Evolutionary conservation across 2,329 filamentous ascomycete genomes (phyloP).

Genomic region (Claviceps citrina): DNA sequence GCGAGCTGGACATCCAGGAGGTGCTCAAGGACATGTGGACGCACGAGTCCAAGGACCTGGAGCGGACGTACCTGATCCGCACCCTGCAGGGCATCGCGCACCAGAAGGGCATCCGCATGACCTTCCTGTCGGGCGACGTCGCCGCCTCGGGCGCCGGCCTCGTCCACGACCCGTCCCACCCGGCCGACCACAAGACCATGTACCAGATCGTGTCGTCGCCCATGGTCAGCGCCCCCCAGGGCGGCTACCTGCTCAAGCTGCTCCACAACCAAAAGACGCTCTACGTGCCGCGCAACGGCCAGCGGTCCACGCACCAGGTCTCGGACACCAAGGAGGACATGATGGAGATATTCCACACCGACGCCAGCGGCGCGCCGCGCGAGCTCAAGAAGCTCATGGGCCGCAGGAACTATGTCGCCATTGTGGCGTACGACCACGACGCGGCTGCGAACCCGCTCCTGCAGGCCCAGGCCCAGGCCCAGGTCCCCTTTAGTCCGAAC

Average conservation of each 20-base stretch:
- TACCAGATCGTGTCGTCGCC: slow-evolving; percentile 92
- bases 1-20: slow-evolving; percentile 86
- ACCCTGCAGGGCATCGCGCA: slow-evolving; percentile 90
- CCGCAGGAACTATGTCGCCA: slow-evolving; percentile 77
- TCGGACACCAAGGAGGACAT: slow-evolving; percentile 98
- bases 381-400: slow-evolving; percentile 91
- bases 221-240: slow-evolving; percentile 77
- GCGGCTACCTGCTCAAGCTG: slow-evolving; percentile 76
- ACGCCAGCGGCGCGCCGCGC: slow-evolving; percentile 67
- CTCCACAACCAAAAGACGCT: slow-evolving; percentile 90
- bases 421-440: slow-evolving; percentile 89
- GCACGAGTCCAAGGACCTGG: slow-evolving; percentile 92
- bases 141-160: slow-evolving; percentile 84
- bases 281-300: slow-evolving; percentile 80
- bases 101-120: slow-evolving; percentile 92
- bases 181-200: slow-evolving; percentile 95
- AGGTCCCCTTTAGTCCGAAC: slow-evolving; percentile 23
- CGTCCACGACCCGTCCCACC: slow-evolving; percentile 83
- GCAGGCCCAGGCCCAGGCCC: too few species aligned
- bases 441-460: slow-evolving; percentile 22
- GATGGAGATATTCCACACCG: slow-evolving; percentile 98
- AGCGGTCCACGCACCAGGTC: slow-evolving; percentile 54
- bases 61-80: slow-evolving; percentile 88
- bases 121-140: slow-evolving; percentile 85
- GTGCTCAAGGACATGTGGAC: slow-evolving; percentile 96